Percentiles rank a stretch among this genome's conserved stretches.
These are phyloP conservation scores for Huntiella decipiens DNA, from an alignment of 2,329 filamentous ascomycete species.

Conservation along the genomic window DNA sequence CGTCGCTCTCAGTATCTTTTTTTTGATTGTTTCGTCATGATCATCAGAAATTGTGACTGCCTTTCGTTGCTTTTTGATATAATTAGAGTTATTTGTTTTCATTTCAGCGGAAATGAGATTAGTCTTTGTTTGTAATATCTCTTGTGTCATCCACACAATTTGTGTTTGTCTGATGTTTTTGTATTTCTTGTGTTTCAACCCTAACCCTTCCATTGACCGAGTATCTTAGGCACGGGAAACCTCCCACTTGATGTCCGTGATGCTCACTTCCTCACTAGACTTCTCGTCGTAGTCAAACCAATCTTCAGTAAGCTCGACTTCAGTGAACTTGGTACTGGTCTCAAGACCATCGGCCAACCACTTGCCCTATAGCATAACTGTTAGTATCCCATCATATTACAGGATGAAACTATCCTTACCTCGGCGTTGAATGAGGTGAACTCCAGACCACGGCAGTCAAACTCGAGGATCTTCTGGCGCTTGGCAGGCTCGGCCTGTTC, in stretches of 20 bases:
- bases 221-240: conserved; percentile 46
- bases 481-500: conserved; percentile 53
- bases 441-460: conserved; percentile 87
- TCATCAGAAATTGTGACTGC: not conserved
- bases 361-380: conserved; percentile 42
- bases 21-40: conserved; percentile 10
- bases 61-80: no score
- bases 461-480: conserved; percentile 61
- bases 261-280: conserved; percentile 73
- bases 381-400: conserved; percentile 6
- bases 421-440: conserved; percentile 83
- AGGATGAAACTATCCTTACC: conserved; percentile 27
- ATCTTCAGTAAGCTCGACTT: conserved; percentile 70
- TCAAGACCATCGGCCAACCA: conserved; percentile 74
- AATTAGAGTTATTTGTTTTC: no score
- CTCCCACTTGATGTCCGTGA: conserved; percentile 77
- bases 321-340: conserved; percentile 61
- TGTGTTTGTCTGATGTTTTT: no score
- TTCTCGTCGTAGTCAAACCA: conserved; percentile 99
- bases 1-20: conserved; percentile 23
- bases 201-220: not conserved
- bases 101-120: no score
- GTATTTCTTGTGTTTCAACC: no score
- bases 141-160: no score
- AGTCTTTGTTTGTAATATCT: no score